Base-by-base conservation (phyloP, 805 yeast genomes). In the Yueomyces sinensis region DNA sequence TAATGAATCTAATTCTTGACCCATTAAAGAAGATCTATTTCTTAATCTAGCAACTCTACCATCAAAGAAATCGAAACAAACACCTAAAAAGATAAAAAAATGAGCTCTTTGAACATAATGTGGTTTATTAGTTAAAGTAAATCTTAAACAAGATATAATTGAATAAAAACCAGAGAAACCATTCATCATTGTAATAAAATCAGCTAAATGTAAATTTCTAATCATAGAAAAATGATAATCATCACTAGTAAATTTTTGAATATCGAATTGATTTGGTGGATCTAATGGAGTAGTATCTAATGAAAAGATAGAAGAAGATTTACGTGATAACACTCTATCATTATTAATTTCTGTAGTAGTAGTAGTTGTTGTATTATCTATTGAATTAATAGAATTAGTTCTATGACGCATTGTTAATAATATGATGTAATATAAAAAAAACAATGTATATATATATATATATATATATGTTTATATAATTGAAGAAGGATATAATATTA, bases 31-130 rank as follows among this genome's bases (percentile, higher is more conserved):
- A 3, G 94, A 73, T 62, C 87, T 84, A 56, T 86, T 81, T 61
- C 95, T 74, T 62, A 91, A 70, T 52, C 98, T 72, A 4, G 98
- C 98, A 6, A 89, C 98, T 49, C 94, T 75, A 25, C 98, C 98
- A 56, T 91, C 98, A 56, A 91, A 82, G 56, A 91, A 86, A 58
- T 89, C 98, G 57, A 89, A 89, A 54, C 91, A 84, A 50, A 89
- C 72, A 4, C 98, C 98, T 45, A 89, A 64, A n/a, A 82, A 68
- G 30, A 86, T 83, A 61, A 82, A 84, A 44, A 80, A 76, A 61
- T 86, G 87, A 2, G 97, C 95, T 47, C 95, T 69, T 61, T 81
- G 89, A 23, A 77, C 72, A 54, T 81, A 80, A 50, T 75, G 80
- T 6, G 73, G 60, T 44, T 74, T 65, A 13, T 74, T 76, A 3